A percentile compares a stretch with the other conserved stretches of the same genome.
phyloP scores from a whole-genome alignment of 2,329 filamentous ascomycete genomes.

The Trichoderma hamatum region DNA sequence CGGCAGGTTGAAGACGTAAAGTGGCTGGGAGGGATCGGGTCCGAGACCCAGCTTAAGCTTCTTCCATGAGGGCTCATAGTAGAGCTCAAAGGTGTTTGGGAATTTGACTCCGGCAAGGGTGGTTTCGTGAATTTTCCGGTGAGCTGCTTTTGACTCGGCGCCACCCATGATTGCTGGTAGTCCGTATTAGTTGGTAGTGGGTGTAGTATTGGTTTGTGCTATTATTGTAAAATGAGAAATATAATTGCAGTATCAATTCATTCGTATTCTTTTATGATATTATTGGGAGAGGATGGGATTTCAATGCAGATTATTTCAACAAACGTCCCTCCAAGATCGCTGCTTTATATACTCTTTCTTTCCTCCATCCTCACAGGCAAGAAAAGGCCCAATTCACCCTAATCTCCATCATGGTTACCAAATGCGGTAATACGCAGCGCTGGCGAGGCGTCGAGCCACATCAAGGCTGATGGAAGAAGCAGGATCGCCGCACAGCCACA shows the following conservation, averaged over 20 bases:
- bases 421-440: slow-evolving; percentile 26
- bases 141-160: slow-evolving; percentile 17
- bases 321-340: too few relatives aligned
- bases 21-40: background rate
- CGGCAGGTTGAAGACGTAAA: slow-evolving; percentile 23
- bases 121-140: slow-evolving; percentile 6
- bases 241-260: background rate
- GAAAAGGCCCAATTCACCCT: background rate
- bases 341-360: background rate
- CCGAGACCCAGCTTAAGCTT: slow-evolving; percentile 14
- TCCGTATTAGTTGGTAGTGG: background rate
- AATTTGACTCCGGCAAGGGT: background rate
- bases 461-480: background rate
- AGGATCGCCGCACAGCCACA: slow-evolving; percentile 2
- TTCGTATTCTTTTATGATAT: background rate
- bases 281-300: background rate
- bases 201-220: background rate
- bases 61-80: slow-evolving; percentile 21
- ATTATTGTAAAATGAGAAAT: background rate
- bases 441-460: slow-evolving; percentile 17
- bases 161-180: background rate
- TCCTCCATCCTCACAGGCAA: background rate
- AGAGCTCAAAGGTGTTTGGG: slow-evolving; percentile 13
- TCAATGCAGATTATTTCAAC: background rate
- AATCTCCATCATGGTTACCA: background rate